Evolutionary conservation across 768 basidiomycete genomes (phyloP).

Genomic region (Suillus sp.): DNA sequence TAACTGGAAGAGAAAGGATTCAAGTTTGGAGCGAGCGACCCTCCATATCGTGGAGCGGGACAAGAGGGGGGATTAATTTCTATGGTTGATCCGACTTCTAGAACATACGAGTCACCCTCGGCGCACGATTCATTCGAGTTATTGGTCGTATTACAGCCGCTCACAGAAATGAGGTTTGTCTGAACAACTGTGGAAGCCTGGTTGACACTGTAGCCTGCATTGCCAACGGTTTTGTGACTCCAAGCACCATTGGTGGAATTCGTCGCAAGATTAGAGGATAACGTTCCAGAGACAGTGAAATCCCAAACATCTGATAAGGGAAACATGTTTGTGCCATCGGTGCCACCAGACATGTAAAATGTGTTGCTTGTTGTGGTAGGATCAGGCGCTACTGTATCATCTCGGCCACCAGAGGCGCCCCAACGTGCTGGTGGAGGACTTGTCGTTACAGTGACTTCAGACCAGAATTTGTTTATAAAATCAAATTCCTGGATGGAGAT

Average conservation of each 20-base stretch:
- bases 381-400: constrained; percentile 45
- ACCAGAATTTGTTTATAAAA: constrained; percentile 78
- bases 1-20: constrained; percentile 51
- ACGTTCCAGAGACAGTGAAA: constrained; percentile 65
- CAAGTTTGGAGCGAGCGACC: constrained; percentile 60
- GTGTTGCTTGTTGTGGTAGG: constrained; percentile 57
- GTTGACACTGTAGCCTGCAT: constrained; percentile 36
- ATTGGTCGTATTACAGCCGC: constrained; percentile 59
- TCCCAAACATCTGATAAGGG: constrained; percentile 72
- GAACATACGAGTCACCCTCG: constrained; percentile 57
- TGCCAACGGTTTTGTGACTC: constrained; percentile 48
- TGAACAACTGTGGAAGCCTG: constrained; percentile 62
- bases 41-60: constrained; percentile 65
- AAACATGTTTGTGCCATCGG: constrained; percentile 44
- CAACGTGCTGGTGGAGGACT: constrained; percentile 64
- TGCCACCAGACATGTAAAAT: constrained; percentile 75
- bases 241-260: constrained; percentile 56
- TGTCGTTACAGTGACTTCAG: constrained; percentile 52
- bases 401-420: constrained; percentile 76
- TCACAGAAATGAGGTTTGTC: constrained; percentile 53
- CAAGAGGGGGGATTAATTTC: constrained; percentile 50
- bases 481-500: constrained; percentile 65
- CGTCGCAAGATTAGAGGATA: constrained; percentile 65
- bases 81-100: constrained; percentile 34
- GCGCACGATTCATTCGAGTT: constrained; percentile 52